Evolutionary conservation across 2,329 filamentous ascomycete genomes (phyloP).

Genomic region (Pyricularia grisea): DNA sequence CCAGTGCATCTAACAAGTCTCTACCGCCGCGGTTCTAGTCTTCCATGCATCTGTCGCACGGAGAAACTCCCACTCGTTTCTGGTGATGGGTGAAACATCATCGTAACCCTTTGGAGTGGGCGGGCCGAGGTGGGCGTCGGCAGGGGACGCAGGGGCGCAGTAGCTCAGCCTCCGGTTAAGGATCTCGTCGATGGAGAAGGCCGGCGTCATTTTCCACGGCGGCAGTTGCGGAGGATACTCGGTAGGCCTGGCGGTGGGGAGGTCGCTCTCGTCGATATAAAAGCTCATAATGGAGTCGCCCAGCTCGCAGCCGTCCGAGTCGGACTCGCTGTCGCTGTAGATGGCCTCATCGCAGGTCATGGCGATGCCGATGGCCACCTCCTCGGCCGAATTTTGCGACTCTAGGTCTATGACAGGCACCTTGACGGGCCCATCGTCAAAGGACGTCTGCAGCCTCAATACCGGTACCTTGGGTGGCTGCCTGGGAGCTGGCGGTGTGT

Average conservation of each 20-base stretch:
- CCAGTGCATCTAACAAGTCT: conserved; percentile 33
- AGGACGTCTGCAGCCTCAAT: conserved; percentile 35
- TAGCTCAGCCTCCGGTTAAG: conserved; percentile 17
- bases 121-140: conserved; percentile 28
- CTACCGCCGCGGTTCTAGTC: conserved; percentile 31
- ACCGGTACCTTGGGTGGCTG: conserved; percentile 17
- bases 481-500: not conserved
- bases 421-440: conserved; percentile 14
- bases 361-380: conserved; percentile 5
- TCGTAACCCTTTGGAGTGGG: conserved; percentile 50
- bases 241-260: not conserved
- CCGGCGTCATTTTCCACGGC: conserved; percentile 3
- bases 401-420: not conserved
- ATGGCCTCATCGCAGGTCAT: conserved; percentile 4
- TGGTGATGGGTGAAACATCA: conserved; percentile 53
- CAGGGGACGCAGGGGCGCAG: conserved; percentile 12
- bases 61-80: conserved; percentile 54
- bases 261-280: not conserved
- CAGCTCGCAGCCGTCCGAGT: not conserved
- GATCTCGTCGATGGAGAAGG: conserved; percentile 34
- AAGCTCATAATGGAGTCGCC: not conserved
- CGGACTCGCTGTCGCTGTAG: conserved; percentile 8
- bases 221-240: conserved; percentile 7
- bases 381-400: not conserved
- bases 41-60: conserved; percentile 34